Base-by-base conservation (phyloP, 805 yeast genomes). In the Ogataea saltuana region DNA sequence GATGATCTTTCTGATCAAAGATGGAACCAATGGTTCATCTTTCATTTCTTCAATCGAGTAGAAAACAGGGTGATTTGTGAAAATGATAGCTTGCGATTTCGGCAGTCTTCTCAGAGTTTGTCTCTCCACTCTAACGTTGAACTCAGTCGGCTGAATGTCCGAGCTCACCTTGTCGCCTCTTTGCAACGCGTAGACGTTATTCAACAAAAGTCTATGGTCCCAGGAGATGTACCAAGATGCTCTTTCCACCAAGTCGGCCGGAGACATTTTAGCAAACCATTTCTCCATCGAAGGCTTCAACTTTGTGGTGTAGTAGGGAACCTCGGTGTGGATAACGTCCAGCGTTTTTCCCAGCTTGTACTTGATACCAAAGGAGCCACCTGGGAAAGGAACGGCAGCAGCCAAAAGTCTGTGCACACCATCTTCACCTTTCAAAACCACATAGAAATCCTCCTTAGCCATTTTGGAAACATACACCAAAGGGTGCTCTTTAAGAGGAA, bases 21-120 rank as follows among this genome's bases (percentile, higher is more conserved):
- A 77, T 6, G 89, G 88, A 19, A 85, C 77, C 55, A 82, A 61
- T 3, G 95, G 91, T 57, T 84, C 88, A 55, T 85, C 89, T 48
- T 85, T 84, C 78, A 85, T 80, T 56, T 86, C 91, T 29, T 85
- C 90, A 31, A 85, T 78, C 2, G 85, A 76, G 61, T 85, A 85
- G 58, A 82, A 85, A n/a, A 82, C 71, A 4, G 89, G 90, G 58
- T 83, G 90, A 58, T 83, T 83, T 20, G 88, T 80, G 68, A 83
- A 83, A 38, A 83, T 78, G 46, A 83, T 78, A 3, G 88, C 88
- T 35, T 69, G 55, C 0, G 84, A 64, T 57, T 71, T 80, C 28
- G 90, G 89, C 41, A 83, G 69, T 55, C 83, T 71, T 57, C 88
- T 70, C 44, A 83, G 66, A 1, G 89, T 80, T 60, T 83, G 90